Evolutionary conservation across 1,139 yeast genomes (phyloP), one percentile per base, ranked within the genome.

Genomic region (Meyerozyma smithsonii): DNA sequence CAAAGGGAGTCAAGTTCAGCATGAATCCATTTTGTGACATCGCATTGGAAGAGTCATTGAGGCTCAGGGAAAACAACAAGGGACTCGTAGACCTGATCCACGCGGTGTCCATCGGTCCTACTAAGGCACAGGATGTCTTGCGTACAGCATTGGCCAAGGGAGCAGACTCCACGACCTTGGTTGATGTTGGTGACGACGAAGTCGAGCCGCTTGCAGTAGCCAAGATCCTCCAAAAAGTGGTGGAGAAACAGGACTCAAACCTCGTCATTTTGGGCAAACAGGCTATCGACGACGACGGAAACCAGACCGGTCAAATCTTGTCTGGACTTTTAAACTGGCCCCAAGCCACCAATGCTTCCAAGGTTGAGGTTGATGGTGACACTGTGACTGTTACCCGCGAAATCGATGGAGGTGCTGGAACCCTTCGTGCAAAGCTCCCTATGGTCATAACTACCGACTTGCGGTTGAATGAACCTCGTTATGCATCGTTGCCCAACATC

Each of bases 1-100:
- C 92, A 42, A 79, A 85, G 50, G 97, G 97, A 42, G 89, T 88
- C 52, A 90, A 90, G 67, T 89, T 84, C 72, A 80, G 90, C 57
- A 88, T 92, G 63, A 92, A 92, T 62, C 98, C 98, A 41, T 92
- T 92, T 64, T 94, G 96, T 66, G 98, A 92, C 64, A 92, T 92
- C 59, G 98, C 98, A 12, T 69, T 76, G 41, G 98, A 92, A 64
- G 98, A 92, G 62, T 95, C 97, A 3, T 71, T 90, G 38, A 77
- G 84, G 52, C 74, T 92, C 50, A 80, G 78, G 54, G 92, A 86
- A 54, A 71, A 72, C 36, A 63, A 81, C 59, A 82, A 84, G 55
- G 81, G 64, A n/a, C 62, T 78, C 37, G 96, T 89, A 20, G 95
- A 88, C 49, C 67, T 71, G 39, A 83, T 92, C 48, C 96, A 90